These are phyloP conservation scores for Rhypophila decipiens DNA, from an alignment of 495 filamentous ascomycete species.

Conservation along the genomic window DNA sequence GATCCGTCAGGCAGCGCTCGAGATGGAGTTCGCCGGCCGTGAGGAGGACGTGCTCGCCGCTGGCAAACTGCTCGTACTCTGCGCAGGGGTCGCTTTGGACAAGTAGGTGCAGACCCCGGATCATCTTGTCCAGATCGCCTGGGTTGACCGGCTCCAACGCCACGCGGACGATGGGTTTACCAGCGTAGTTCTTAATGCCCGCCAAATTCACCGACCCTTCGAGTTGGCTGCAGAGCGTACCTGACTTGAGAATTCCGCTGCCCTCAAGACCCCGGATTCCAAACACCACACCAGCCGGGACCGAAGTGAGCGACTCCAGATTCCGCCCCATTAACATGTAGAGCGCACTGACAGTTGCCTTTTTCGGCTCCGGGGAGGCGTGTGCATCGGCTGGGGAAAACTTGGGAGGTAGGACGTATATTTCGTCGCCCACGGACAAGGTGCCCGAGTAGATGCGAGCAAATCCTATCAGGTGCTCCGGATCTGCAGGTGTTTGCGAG, in stretches of 20 bases:
- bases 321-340: constrained; percentile 95
- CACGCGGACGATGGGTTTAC: constrained; percentile 88
- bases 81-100: constrained; percentile 95
- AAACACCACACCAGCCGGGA: constrained; percentile 91
- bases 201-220: constrained; percentile 90
- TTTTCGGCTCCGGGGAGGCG: constrained; percentile 67
- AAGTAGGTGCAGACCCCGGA: constrained; percentile 76
- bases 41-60: constrained; percentile 89
- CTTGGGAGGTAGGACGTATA: constrained; percentile 89
- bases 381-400: constrained; percentile 78
- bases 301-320: constrained; percentile 73
- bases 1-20: constrained; percentile 89
- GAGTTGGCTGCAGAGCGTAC: constrained; percentile 84
- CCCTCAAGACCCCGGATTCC: constrained; percentile 92
- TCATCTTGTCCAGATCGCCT: constrained; percentile 86
- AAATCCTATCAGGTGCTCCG: constrained; percentile 90
- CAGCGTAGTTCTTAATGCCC: constrained; percentile 64
- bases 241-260: constrained; percentile 79
- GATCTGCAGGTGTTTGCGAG: constrained; percentile 50
- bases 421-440: constrained; percentile 76
- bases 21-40: constrained; percentile 94
- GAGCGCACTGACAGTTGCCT: constrained; percentile 77
- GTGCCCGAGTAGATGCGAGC: constrained; percentile 89
- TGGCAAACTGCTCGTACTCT: constrained; percentile 87
- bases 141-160: constrained; percentile 88